These are phyloP conservation scores for Madurella mycetomatis DNA, from an alignment of 2,329 filamentous ascomycete species.

Conservation along the genomic window DNA sequence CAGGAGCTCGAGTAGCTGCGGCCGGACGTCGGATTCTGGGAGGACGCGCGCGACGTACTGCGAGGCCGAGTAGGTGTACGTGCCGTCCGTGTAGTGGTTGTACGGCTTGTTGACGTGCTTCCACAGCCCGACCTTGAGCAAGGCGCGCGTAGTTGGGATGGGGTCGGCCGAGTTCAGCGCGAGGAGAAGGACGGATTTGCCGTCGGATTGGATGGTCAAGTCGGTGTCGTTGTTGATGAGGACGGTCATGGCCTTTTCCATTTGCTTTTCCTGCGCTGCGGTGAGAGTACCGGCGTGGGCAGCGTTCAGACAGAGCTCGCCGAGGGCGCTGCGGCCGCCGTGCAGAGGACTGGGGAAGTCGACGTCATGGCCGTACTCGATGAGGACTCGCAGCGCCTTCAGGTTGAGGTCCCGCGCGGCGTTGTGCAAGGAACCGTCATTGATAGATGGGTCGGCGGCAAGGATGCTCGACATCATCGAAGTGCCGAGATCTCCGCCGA, in stretches of 20 bases:
- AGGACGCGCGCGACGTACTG: slow-evolving; percentile 55
- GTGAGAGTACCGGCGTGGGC: slow-evolving; percentile 44
- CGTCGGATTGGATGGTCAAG: slow-evolving; percentile 49
- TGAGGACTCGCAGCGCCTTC: slow-evolving; percentile 50
- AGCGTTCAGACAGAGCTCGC: slow-evolving; percentile 57
- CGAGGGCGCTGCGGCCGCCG: slow-evolving; percentile 58
- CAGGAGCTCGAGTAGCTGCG: slow-evolving; percentile 45
- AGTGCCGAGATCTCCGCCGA: slow-evolving; percentile 50
- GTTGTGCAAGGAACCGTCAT: slow-evolving; percentile 65
- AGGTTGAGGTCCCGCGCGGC: slow-evolving; percentile 57
- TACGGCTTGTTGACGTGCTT: slow-evolving; percentile 58
- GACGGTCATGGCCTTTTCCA: slow-evolving; percentile 54
- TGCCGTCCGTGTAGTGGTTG: slow-evolving; percentile 50
- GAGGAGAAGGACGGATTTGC: slow-evolving; percentile 56
- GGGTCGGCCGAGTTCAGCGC: slow-evolving; percentile 56
- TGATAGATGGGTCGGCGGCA: slow-evolving; percentile 50
- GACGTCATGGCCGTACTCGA: slow-evolving; percentile 56
- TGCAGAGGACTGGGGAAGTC: slow-evolving; percentile 62
- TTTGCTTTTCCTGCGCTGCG: slow-evolving; percentile 45
- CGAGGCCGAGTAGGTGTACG: slow-evolving; percentile 58
- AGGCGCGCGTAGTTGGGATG: slow-evolving; percentile 49
- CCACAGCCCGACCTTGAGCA: slow-evolving; percentile 62
- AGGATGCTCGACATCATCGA: slow-evolving; percentile 53
- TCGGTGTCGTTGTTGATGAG: slow-evolving; percentile 56
- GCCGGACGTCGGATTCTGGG: slow-evolving; percentile 34